Percentiles rank a stretch among this genome's conserved stretches.
These are phyloP conservation scores for Candida pini DNA, from an alignment of 805 yeast species.

Conservation along the genomic window DNA sequence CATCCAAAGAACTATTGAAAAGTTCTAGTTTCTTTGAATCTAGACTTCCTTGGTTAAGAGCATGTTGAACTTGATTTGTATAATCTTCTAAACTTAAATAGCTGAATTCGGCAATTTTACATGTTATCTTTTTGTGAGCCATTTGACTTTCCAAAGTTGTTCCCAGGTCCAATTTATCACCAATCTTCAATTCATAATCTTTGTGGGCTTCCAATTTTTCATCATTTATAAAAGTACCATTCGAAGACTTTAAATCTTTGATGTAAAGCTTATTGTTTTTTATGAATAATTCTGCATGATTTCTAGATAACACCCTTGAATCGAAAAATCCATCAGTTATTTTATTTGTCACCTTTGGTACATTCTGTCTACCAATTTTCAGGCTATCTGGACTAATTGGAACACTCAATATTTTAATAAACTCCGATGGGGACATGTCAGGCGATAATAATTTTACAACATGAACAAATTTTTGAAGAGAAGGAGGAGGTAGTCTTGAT, in stretches of 20 bases:
- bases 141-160: conserved; percentile 71
- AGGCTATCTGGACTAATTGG: conserved; percentile 80
- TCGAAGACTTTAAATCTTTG: conserved; percentile 83
- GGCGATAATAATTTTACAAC: conserved; percentile 70
- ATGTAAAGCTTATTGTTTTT: conserved; percentile 60
- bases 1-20: conserved; percentile 31
- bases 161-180: conserved; percentile 89
- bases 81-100: conserved; percentile 40
- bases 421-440: conserved; percentile 68
- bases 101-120: conserved; percentile 69
- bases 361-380: conserved; percentile 86
- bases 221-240: conserved; percentile 90
- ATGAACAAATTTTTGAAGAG: conserved; percentile 36
- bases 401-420: conserved; percentile 65
- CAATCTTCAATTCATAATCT: conserved; percentile 63
- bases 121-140: conserved; percentile 82
- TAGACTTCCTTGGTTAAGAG: conserved; percentile 22
- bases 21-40: conserved; percentile 24
- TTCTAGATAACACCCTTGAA: conserved; percentile 85
- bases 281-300: conserved; percentile 86
- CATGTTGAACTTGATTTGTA: conserved; percentile 18
- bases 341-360: conserved; percentile 50
- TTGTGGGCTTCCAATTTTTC: conserved; percentile 57
- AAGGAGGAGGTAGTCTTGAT: conserved; percentile 11
- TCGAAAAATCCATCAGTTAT: conserved; percentile 90